These are phyloP conservation scores for Apophysomyces variabilis DNA, from an alignment of 371 early-diverging fungal genomes.

Conservation along the genomic window DNA sequence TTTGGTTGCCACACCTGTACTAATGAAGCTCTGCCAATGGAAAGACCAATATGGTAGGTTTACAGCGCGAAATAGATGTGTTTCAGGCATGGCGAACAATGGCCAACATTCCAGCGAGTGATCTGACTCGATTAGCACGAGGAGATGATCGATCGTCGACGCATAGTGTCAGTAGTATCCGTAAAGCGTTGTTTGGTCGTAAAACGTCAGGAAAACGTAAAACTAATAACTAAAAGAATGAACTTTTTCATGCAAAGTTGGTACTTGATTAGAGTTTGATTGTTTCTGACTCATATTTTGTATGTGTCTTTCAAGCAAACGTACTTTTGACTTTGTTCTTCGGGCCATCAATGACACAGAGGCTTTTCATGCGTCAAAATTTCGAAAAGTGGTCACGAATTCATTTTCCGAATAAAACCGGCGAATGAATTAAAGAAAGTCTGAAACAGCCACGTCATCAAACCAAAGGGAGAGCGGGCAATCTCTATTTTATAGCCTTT, in stretches of 20 bases:
- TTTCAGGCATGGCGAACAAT: slow-evolving; percentile 42
- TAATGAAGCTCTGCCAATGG: neutral
- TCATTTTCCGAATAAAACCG: no score
- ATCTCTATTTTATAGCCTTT: slow-evolving; percentile 8
- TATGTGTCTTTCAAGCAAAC: no score
- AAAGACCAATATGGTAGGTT: slow-evolving; percentile 27
- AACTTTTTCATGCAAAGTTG: neutral
- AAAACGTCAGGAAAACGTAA: slow-evolving; percentile 26
- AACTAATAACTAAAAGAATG: neutral
- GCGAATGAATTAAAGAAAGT: no score
- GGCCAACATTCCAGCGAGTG: slow-evolving; percentile 31
- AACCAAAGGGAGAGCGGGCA: slow-evolving; percentile 5
- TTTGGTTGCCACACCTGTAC: neutral
- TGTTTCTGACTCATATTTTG: no score
- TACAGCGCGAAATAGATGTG: slow-evolving; percentile 35
- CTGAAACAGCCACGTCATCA: no score
- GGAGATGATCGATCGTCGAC: slow-evolving; percentile 26
- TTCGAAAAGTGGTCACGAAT: no score
- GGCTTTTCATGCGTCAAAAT: no score
- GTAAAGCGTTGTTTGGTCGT: slow-evolving; percentile 29
- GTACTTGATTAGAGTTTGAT: neutral
- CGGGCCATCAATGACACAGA: no score
- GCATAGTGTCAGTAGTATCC: slow-evolving; percentile 14
- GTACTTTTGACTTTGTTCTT: no score
- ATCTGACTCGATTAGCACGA: slow-evolving; percentile 25